A percentile compares a stretch with the other conserved stretches of the same genome.
These are phyloP conservation scores for Coemansia sp. DNA, from an alignment of 192 early-diverging fungal species.

Conservation along the genomic window DNA sequence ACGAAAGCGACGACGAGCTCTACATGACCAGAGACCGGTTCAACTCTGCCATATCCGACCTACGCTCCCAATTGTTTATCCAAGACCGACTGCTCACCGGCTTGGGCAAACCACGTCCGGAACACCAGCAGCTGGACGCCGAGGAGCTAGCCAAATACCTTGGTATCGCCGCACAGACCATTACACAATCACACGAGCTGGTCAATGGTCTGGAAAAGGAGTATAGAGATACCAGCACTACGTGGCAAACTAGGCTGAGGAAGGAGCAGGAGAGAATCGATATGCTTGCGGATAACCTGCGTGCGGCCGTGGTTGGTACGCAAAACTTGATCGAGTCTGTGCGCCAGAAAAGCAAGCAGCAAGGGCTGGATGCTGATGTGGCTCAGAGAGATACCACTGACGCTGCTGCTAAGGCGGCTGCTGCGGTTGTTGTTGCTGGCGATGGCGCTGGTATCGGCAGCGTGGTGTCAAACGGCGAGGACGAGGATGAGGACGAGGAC, in stretches of 20 bases:
- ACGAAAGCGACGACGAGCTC: conserved; percentile 49
- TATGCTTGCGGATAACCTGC: conserved; percentile 54
- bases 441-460: background rate
- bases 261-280: conserved; percentile 54
- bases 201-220: conserved; percentile 22
- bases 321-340: conserved; percentile 37
- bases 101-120: conserved; percentile 31
- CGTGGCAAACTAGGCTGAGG: conserved; percentile 38
- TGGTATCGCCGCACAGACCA: conserved; percentile 32
- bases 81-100: conserved; percentile 60
- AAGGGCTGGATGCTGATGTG: background rate
- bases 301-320: conserved; percentile 48
- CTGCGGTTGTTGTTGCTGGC: background rate
- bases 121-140: conserved; percentile 10
- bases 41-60: conserved; percentile 52
- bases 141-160: conserved; percentile 33
- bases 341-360: conserved; percentile 18
- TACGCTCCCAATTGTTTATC: conserved; percentile 61
- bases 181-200: conserved; percentile 28
- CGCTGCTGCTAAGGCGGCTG: conserved; percentile 16
- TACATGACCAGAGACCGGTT: conserved; percentile 53
- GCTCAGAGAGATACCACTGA: background rate
- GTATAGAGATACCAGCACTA: conserved; percentile 28
- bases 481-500: conserved; percentile 12
- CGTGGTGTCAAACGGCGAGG: background rate